These are phyloP conservation scores for Boletus rufocinnamomeus DNA, from an alignment of 768 basidiomycete species.

Conservation along the genomic window DNA sequence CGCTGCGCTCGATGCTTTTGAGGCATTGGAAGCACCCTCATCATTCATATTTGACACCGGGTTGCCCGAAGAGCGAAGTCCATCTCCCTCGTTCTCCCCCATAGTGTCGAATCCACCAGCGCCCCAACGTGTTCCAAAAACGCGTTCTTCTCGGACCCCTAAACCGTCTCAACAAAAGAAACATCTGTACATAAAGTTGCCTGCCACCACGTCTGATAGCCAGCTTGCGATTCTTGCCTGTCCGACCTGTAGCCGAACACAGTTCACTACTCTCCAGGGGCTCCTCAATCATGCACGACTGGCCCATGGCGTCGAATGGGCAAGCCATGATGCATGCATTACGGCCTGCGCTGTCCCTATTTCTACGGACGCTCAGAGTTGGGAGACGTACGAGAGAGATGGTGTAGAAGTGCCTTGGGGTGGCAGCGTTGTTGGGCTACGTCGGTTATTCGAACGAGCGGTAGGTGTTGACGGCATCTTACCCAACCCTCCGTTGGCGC, in stretches of 20 bases:
- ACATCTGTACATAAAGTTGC: slow-evolving; percentile 42
- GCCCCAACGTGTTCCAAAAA: slow-evolving; percentile 25
- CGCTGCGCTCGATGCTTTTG: slow-evolving; percentile 45
- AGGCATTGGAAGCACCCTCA: slow-evolving; percentile 42
- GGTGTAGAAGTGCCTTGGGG: slow-evolving; percentile 38
- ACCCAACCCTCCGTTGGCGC: slow-evolving; percentile 10
- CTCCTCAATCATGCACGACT: slow-evolving; percentile 54
- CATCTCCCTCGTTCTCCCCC: slow-evolving; percentile 27
- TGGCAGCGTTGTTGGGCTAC: slow-evolving; percentile 45
- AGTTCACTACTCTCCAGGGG: slow-evolving; percentile 54
- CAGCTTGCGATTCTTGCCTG: slow-evolving; percentile 41
- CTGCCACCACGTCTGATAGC: slow-evolving; percentile 30
- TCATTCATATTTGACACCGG: slow-evolving; percentile 37
- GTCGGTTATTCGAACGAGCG: slow-evolving; percentile 51
- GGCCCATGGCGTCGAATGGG: slow-evolving; percentile 48
- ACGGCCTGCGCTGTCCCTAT: slow-evolving; percentile 44
- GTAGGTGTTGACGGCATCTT: slow-evolving; percentile 40
- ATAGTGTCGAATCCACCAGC: slow-evolving; percentile 13
- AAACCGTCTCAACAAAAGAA: slow-evolving; percentile 37
- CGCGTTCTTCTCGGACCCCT: slow-evolving; percentile 30
- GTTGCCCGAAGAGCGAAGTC: slow-evolving; percentile 24
- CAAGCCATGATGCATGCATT: slow-evolving; percentile 55
- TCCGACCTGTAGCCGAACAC: slow-evolving; percentile 45
- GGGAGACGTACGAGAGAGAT: slow-evolving; percentile 41
- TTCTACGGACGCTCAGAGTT: slow-evolving; percentile 33